These are phyloP conservation scores for Saprolegnia parasitica DNA, from an alignment of 352 stramenopile species.

Conservation along the genomic window DNA sequence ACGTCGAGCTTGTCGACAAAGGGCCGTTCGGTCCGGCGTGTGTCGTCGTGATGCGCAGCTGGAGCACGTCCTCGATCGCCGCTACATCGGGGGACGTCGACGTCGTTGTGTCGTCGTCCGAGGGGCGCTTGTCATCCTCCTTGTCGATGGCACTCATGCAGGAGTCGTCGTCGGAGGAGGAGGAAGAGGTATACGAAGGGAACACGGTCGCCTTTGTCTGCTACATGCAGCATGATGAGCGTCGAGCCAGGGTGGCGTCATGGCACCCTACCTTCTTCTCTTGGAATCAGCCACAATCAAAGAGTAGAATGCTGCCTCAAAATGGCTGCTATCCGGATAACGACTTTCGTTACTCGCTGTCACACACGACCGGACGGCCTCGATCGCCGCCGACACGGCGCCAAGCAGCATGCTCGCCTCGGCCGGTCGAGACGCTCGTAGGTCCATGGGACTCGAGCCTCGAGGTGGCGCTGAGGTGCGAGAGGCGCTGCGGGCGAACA, in stretches of 20 bases:
- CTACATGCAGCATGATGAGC: background rate
- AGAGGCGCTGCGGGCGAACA: too few relatives aligned
- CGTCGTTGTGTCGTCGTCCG: background rate
- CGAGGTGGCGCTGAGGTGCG: too few relatives aligned
- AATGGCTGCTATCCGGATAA: slow-evolving; percentile 22
- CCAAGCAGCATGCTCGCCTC: too few relatives aligned
- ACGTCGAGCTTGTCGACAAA: background rate
- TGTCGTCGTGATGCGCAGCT: slow-evolving; percentile 7
- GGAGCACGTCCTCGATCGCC: background rate
- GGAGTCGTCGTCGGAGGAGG: background rate
- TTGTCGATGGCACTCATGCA: slow-evolving; percentile 25
- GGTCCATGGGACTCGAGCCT: too few relatives aligned
- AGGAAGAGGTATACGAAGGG: too few relatives aligned
- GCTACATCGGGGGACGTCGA: background rate
- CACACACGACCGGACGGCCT: background rate
- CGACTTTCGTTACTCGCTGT: slow-evolving; percentile 3
- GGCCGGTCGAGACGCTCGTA: too few relatives aligned
- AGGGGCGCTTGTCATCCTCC: slow-evolving; percentile 6
- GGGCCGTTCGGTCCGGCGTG: background rate
- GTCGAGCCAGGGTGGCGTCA: background rate
- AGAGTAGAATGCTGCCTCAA: slow-evolving; percentile 7
- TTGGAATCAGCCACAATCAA: slow-evolving; percentile 18
- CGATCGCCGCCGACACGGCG: background rate
- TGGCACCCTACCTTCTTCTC: slow-evolving; percentile 2
- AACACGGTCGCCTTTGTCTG: background rate